Percentiles rank a stretch among this genome's conserved stretches.
Evolutionary conservation across 495 filamentous ascomycete genomes (phyloP).

Genomic region (Aspergillus egyptiacus): DNA sequence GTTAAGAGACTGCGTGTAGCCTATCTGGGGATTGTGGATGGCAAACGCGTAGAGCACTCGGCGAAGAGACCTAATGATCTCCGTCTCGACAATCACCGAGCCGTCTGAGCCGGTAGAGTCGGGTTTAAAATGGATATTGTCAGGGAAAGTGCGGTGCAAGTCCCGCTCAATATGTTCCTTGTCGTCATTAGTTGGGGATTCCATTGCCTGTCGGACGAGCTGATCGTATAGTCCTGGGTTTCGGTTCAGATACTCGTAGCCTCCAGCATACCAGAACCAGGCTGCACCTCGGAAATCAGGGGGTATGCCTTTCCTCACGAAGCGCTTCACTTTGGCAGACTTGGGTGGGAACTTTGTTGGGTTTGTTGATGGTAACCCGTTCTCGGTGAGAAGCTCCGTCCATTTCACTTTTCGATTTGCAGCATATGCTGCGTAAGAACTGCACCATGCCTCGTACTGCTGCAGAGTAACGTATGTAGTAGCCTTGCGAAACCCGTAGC

Average conservation of each 20-base stretch:
- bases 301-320: slow-evolving; percentile 91
- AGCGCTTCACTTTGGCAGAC: slow-evolving; percentile 77
- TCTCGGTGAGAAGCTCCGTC: slow-evolving; percentile 67
- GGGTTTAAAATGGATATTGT: slow-evolving; percentile 88
- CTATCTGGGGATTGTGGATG: slow-evolving; percentile 79
- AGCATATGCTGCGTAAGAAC: slow-evolving; percentile 61
- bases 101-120: slow-evolving; percentile 35
- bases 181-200: slow-evolving; percentile 60
- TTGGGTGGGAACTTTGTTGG: slow-evolving; percentile 75
- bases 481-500: slow-evolving; percentile 89
- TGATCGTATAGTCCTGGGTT: slow-evolving; percentile 68
- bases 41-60: slow-evolving; percentile 86
- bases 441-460: slow-evolving; percentile 79
- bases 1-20: slow-evolving; percentile 95
- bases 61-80: slow-evolving; percentile 73
- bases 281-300: slow-evolving; percentile 87
- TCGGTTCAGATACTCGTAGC: slow-evolving; percentile 66
- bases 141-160: slow-evolving; percentile 90
- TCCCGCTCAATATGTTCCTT: slow-evolving; percentile 92
- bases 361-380: slow-evolving; percentile 62
- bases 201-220: slow-evolving; percentile 57
- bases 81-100: slow-evolving; percentile 54
- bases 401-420: slow-evolving; percentile 73
- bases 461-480: slow-evolving; percentile 68
- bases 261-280: slow-evolving; percentile 98